These are phyloP conservation scores for Alternaria arborescens DNA, from an alignment of 2,329 filamentous ascomycete genomes.

Conservation along the genomic window DNA sequence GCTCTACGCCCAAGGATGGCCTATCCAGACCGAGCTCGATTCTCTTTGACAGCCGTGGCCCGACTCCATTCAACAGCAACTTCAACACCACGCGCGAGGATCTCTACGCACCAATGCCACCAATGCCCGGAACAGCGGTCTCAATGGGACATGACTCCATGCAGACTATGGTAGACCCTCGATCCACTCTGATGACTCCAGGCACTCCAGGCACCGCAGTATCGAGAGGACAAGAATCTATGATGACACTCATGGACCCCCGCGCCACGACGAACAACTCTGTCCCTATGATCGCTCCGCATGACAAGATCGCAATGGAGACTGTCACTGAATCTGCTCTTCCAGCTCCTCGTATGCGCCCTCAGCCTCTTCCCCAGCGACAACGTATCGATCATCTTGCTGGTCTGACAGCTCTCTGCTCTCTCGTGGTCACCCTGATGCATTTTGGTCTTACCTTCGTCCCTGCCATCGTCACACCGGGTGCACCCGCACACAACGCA, in stretches of 20 bases:
- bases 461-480: constrained; percentile 47
- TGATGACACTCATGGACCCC: constrained; percentile 26
- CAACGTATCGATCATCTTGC: constrained; percentile 58
- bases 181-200: not conserved
- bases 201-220: not conserved
- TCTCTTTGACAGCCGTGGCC: constrained; percentile 33
- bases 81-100: constrained; percentile 28
- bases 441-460: constrained; percentile 58
- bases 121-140: constrained; percentile 1
- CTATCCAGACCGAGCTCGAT: constrained; percentile 32
- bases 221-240: constrained; percentile 17
- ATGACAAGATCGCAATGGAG: constrained; percentile 40
- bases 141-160: constrained; percentile 19
- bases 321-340: constrained; percentile 42
- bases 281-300: not conserved
- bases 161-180: constrained; percentile 25
- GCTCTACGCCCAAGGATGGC: constrained; percentile 26
- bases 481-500: constrained; percentile 48
- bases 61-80: constrained; percentile 33
- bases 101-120: constrained; percentile 9
- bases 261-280: not conserved
- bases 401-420: constrained; percentile 56
- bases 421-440: constrained; percentile 56
- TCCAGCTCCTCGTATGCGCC: constrained; percentile 40
- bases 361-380: constrained; percentile 35